Evolutionary conservation across 768 basidiomycete species (phyloP), one percentile per base, ranked within the genome.

Genomic region (Saitozyma sp.): DNA sequence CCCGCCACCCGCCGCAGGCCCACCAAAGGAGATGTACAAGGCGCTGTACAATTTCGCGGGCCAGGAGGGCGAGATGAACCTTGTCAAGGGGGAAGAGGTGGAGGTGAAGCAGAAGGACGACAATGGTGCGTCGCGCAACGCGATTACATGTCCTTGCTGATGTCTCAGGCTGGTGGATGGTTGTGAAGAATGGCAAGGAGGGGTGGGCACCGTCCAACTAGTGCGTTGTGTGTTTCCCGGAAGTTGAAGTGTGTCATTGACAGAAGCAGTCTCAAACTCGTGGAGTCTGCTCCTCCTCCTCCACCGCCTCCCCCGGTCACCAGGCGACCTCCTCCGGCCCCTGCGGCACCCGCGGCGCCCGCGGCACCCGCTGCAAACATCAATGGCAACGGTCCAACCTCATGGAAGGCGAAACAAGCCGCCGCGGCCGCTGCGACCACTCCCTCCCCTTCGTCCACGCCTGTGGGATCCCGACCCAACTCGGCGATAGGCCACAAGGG

Each of bases 71-170:
- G 96, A 99, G 79, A 88, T 97, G 84, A 82, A 86, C 7, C 79
- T 99, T 56, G 85, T 84, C 68, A 97, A 97, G 79, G 96, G 93
- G 70, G 96, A 97, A 63, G 61, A 90, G 3, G 90, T 98, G 1
- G 94, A 97, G 81, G 82, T 98, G 17, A 83, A 93, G 40, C 88
- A 95, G 82, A 92, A 96, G 77, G 88, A 89, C 74, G 87, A 93
- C 63, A 95, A 95, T 70, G 96, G 81, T 78, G 39, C 58, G 80
- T 70, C 9, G 29, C 13, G 7, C 0, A 9, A 10, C 19, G 29
- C 29, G 5, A 29, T 5, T 29, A 29, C 2, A 29, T 2, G 29
- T 8, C 9, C 52, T 4, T 6, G 54, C 64, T 63, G 64, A 66
- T 40, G n/a, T 20, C 6, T 7, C 49, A 80, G 81, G 95, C 3